phyloP scores from a whole-genome alignment of 2,329 filamentous ascomycete species.

The Aspergillus ustus region DNA sequence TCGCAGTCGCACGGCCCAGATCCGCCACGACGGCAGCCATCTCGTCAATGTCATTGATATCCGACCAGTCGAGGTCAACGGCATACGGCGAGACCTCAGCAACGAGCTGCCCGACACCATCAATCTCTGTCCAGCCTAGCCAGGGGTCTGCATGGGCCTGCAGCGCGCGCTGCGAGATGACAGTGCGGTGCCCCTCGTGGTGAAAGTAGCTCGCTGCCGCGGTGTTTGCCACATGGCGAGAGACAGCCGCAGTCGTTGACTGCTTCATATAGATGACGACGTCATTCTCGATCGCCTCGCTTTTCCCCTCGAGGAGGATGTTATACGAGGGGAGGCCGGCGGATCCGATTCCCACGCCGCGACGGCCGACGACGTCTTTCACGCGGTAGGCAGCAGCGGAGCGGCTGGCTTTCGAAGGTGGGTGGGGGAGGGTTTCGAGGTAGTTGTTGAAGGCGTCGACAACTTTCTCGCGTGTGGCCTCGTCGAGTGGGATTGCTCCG shows the following conservation, averaged over 20 bases:
- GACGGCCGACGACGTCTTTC: constrained; percentile 25
- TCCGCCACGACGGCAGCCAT: constrained; percentile 22
- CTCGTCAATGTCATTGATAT: constrained; percentile 23
- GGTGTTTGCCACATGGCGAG: constrained; percentile 18
- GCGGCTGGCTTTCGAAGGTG: not conserved
- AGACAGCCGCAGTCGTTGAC: constrained; percentile 17
- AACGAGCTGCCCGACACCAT: constrained; percentile 26
- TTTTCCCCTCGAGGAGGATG: constrained; percentile 24
- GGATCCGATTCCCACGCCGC: constrained; percentile 24
- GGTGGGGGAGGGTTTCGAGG: constrained; percentile 17
- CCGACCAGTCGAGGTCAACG: constrained; percentile 26
- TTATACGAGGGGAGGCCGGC: constrained; percentile 26
- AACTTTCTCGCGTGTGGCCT: constrained; percentile 18
- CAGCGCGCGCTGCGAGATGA: constrained; percentile 26
- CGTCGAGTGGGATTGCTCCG: constrained; percentile 19
- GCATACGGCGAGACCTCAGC: constrained; percentile 28
- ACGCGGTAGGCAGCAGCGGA: constrained; percentile 5
- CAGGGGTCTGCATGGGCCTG: constrained; percentile 25
- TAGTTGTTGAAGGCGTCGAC: constrained; percentile 18
- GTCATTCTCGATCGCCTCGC: constrained; percentile 25
- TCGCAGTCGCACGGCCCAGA: constrained; percentile 24
- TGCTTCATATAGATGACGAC: constrained; percentile 28
- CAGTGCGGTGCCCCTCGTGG: constrained; percentile 25
- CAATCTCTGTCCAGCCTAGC: constrained; percentile 28
- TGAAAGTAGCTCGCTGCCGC: constrained; percentile 19